A percentile compares a stretch with the other conserved stretches of the same genome.
These are phyloP conservation scores for Pulicaria dysenterica DNA, from an alignment of 129 eudicot species.

Conservation along the genomic window DNA sequence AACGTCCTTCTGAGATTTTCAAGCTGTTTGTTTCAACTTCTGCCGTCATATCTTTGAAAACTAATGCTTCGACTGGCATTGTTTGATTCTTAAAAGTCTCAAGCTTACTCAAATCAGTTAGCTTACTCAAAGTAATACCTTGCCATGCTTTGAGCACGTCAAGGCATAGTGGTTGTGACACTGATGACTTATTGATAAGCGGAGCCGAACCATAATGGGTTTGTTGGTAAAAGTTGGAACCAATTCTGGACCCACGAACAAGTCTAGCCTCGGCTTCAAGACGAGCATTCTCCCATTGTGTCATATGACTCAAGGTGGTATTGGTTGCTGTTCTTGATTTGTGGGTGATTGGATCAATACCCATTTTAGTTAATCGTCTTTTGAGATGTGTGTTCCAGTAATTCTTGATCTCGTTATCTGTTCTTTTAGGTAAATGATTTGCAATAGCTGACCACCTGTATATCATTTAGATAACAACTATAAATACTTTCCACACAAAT, in stretches of 20 bases:
- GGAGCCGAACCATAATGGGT: conserved; percentile 12
- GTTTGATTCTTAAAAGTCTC: conserved; percentile 13
- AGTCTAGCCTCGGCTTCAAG: conserved; percentile 71
- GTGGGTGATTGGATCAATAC: conserved; percentile 66
- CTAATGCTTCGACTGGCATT: neutral
- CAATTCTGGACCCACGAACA: conserved; percentile 32
- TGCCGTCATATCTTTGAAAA: neutral
- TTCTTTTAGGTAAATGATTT: conserved; percentile 52
- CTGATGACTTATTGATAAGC: neutral
- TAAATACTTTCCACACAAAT: neutral
- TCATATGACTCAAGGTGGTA: conserved; percentile 55
- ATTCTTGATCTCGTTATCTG: conserved; percentile 66
- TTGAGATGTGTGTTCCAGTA: conserved; percentile 66
- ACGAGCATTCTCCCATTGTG: conserved; percentile 68
- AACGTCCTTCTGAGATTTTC: neutral
- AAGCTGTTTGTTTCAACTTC: neutral
- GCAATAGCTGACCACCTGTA: conserved; percentile 70
- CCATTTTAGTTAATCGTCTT: conserved; percentile 59
- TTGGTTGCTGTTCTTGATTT: conserved; percentile 41
- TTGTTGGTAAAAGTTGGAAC: conserved; percentile 30
- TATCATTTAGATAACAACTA: conserved; percentile 7
- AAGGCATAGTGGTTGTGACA: conserved; percentile 27
- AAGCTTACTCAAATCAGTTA: conserved; percentile 1
- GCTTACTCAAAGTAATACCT: conserved; percentile 27
- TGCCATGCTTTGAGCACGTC: conserved; percentile 50